A percentile compares a stretch with the other conserved stretches of the same genome.
These are phyloP conservation scores for Avena eriantha DNA, from an alignment of 176 grass and related monocot species.

Conservation along the genomic window DNA sequence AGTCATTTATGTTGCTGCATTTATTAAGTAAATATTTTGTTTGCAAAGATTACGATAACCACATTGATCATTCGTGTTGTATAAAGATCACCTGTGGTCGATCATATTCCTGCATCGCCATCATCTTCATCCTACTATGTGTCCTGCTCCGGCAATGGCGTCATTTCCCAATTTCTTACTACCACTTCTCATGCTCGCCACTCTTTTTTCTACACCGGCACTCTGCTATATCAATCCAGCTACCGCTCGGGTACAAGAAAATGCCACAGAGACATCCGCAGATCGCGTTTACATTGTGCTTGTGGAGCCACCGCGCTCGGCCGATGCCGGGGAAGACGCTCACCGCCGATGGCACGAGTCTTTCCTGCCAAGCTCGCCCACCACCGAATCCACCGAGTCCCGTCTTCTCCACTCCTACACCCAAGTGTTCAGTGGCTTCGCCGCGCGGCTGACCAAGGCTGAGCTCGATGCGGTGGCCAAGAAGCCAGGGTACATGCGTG, in stretches of 20 bases:
- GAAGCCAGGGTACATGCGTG: slow-evolving; percentile 34
- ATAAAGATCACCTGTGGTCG: neutral
- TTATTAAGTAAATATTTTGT: neutral
- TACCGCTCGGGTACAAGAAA: too few relatives aligned
- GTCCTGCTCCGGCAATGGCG: neutral
- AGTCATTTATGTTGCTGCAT: neutral
- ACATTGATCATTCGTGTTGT: neutral
- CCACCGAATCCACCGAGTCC: neutral
- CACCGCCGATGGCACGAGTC: slow-evolving; percentile 49
- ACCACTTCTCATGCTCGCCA: neutral
- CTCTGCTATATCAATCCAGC: slow-evolving; percentile 6
- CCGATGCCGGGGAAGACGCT: neutral
- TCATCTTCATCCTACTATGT: neutral
- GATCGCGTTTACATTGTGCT: slow-evolving; percentile 30
- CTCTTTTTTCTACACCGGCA: neutral
- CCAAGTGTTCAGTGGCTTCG: slow-evolving; percentile 47
- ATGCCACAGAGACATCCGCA: neutral
- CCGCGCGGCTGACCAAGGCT: slow-evolving; percentile 35
- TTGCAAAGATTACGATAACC: neutral
- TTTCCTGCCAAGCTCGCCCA: slow-evolving; percentile 29
- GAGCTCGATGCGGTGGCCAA: slow-evolving; percentile 36
- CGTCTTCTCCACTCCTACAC: slow-evolving; percentile 56
- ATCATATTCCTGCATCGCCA: neutral
- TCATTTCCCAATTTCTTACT: neutral
- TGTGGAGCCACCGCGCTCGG: slow-evolving; percentile 16